Base-by-base conservation (phyloP, 805 yeast genomes). In the Schizosaccharomyces lindneri region DNA sequence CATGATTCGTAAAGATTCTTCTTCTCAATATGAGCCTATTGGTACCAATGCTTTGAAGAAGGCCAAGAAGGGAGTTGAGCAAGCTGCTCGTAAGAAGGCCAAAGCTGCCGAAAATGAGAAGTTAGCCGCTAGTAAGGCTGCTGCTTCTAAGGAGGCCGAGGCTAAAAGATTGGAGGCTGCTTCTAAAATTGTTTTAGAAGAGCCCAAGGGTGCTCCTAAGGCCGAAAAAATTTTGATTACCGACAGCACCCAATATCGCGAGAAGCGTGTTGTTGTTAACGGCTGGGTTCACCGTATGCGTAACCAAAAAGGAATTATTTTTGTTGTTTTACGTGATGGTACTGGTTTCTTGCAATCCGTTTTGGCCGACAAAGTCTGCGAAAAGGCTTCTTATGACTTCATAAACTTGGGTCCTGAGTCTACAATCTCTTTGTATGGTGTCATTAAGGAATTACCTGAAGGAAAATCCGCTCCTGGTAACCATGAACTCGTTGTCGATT, bases 271-370 rank as follows among this genome's bases (percentile, higher is more conserved):
- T 62, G 71, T 77, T 62, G 83, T 90, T 55, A 82, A 81, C 65
- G 99, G 98, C 64, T 93, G 99, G 99, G 78, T 93, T 64, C 99
- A 93, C 73, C 84, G 98, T 72, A 77, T 94, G 68, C 83, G 99
- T 73, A 67, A 81, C 55, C 97, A 93, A 73, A 93, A 94, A 76
- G 95, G 95, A 59, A 79, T 87, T 59, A 93, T 85, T 19, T 93
- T 93, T 71, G 71, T 94, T 63, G 93, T 94, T 55, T 76, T 93
- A 69, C 84, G 99, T 76, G 99, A 93, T 71, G 99, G 99, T 67
- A 77, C 90, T 48, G 97, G 97, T 2, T 88, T 70, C 72, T 71
- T 93, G 64, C 99, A 93, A 75, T 78, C 87, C 69, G 90, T 93
- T 51, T 76, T 93, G 62, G 73, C 84, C 57, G 98, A 97, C 61